These are phyloP conservation scores for Cladosporium sp. DNA, from an alignment of 2,329 filamentous ascomycete species.

Conservation along the genomic window DNA sequence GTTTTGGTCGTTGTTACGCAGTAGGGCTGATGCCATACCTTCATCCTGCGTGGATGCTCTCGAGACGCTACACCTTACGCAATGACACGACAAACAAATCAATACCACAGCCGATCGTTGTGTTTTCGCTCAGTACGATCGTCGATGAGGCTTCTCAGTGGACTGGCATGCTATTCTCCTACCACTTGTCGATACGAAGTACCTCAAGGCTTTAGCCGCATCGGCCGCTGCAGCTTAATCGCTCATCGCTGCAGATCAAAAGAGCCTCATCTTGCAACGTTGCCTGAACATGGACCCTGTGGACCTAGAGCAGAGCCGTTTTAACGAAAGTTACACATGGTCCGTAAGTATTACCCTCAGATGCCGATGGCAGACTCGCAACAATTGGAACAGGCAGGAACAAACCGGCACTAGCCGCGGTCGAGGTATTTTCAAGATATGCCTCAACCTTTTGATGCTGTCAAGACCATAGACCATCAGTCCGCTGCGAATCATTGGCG, in stretches of 20 bases:
- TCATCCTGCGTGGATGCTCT: background rate
- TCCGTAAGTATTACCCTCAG: too few species aligned
- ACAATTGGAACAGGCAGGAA: too few species aligned
- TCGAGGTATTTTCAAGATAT: too few species aligned
- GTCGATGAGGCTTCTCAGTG: background rate
- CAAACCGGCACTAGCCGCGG: too few species aligned
- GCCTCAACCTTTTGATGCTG: too few species aligned
- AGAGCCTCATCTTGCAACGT: background rate
- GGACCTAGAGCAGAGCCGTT: background rate
- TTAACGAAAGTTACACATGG: too few species aligned
- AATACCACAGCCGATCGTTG: background rate
- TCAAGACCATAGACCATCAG: too few species aligned
- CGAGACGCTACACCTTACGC: background rate
- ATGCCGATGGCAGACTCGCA: too few species aligned
- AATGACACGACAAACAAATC: background rate
- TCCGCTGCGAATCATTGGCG: too few species aligned
- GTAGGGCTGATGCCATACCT: constrained; percentile 1
- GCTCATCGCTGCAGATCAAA: background rate
- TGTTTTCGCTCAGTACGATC: background rate
- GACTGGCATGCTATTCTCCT: too few species aligned
- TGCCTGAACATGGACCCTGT: background rate
- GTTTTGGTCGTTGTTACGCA: constrained; percentile 1
- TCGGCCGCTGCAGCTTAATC: background rate
- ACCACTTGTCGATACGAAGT: background rate
- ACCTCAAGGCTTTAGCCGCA: background rate